A percentile compares a stretch with the other conserved stretches of the same genome.
These are phyloP conservation scores for Catharanthus roseus DNA, from an alignment of 257 asterid species.

Conservation along the genomic window DNA sequence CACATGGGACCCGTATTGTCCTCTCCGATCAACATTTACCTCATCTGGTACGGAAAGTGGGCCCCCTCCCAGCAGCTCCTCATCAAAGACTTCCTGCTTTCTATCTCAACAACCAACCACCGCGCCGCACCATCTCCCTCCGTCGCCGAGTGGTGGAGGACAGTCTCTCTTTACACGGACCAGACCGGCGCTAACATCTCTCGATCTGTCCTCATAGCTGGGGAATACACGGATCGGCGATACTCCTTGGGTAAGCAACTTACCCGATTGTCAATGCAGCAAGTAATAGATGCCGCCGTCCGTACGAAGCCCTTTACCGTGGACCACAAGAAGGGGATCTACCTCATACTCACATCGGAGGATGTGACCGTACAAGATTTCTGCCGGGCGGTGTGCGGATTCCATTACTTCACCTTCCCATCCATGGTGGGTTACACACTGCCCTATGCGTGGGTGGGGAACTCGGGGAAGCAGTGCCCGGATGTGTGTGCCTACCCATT, in stretches of 20 bases:
- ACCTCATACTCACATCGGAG: slow-evolving; percentile 65
- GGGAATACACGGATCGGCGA: slow-evolving; percentile 56
- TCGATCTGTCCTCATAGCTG: slow-evolving; percentile 55
- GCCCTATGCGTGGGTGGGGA: slow-evolving; percentile 92
- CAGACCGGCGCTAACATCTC: slow-evolving; percentile 87
- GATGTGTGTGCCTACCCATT: slow-evolving; percentile 94
- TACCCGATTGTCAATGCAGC: slow-evolving; percentile 64
- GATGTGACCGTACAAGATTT: slow-evolving; percentile 88
- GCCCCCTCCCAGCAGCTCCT: slow-evolving; percentile 54
- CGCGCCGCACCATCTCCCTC: slow-evolving; percentile 59
- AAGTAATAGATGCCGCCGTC: slow-evolving; percentile 71
- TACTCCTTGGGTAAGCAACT: slow-evolving; percentile 67
- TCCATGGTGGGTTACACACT: slow-evolving; percentile 74
- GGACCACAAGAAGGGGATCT: slow-evolving; percentile 78
- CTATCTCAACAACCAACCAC: slow-evolving; percentile 52
- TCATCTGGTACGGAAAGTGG: slow-evolving; percentile 90
- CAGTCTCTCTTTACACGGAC: slow-evolving; percentile 71
- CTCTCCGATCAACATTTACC: slow-evolving; percentile 82
- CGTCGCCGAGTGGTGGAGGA: slow-evolving; percentile 87
- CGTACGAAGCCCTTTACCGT: slow-evolving; percentile 65
- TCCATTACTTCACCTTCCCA: slow-evolving; percentile 89
- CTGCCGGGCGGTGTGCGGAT: slow-evolving; percentile 93
- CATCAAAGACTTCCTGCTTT: slow-evolving; percentile 72
- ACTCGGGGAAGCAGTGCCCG: slow-evolving; percentile 83
- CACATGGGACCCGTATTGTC: slow-evolving; percentile 96